A percentile compares a stretch with the other conserved stretches of the same genome.
phyloP scores from a whole-genome alignment of 768 basidiomycete genomes.

The Pisolithus orientalis region DNA sequence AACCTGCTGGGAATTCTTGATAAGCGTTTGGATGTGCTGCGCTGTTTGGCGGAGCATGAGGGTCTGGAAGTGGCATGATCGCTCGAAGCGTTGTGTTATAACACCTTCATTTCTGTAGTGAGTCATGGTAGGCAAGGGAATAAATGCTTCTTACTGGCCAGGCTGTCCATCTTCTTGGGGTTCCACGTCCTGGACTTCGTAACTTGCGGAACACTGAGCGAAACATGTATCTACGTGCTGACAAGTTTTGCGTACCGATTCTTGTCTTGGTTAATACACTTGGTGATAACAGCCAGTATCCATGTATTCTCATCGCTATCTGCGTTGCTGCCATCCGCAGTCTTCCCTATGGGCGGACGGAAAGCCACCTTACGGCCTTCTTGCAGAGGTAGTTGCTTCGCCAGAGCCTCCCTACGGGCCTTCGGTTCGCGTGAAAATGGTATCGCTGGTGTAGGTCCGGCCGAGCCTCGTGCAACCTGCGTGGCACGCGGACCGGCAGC shows the following conservation, averaged over 20 bases:
- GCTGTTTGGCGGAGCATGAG: slow-evolving; percentile 46
- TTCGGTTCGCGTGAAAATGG: slow-evolving; percentile 63
- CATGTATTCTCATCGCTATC: slow-evolving; percentile 50
- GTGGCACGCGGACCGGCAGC: slow-evolving; percentile 17
- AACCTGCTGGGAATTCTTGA: slow-evolving; percentile 63
- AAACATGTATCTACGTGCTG: neutral
- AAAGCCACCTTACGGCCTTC: slow-evolving; percentile 78
- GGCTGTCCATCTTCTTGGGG: slow-evolving; percentile 77
- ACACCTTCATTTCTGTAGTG: slow-evolving; percentile 31
- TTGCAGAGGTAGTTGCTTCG: slow-evolving; percentile 61
- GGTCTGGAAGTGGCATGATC: slow-evolving; percentile 79
- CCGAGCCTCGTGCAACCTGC: slow-evolving; percentile 42
- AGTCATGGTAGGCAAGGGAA: neutral
- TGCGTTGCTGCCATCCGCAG: slow-evolving; percentile 41
- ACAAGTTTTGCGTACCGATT: slow-evolving; percentile 40
- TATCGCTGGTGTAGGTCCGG: slow-evolving; percentile 44
- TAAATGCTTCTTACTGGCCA: slow-evolving; percentile 35
- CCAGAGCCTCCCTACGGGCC: slow-evolving; percentile 53
- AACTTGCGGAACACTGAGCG: slow-evolving; percentile 35
- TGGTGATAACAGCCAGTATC: slow-evolving; percentile 76
- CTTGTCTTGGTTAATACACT: slow-evolving; percentile 66
- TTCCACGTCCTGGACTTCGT: slow-evolving; percentile 83
- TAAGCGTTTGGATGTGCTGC: slow-evolving; percentile 64
- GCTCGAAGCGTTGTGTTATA: slow-evolving; percentile 66
- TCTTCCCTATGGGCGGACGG: slow-evolving; percentile 59